Percentiles rank a stretch among this genome's conserved stretches.
These are phyloP conservation scores for Rhodamnia argentea DNA, from an alignment of 345 rosid genomes.

Conservation along the genomic window DNA sequence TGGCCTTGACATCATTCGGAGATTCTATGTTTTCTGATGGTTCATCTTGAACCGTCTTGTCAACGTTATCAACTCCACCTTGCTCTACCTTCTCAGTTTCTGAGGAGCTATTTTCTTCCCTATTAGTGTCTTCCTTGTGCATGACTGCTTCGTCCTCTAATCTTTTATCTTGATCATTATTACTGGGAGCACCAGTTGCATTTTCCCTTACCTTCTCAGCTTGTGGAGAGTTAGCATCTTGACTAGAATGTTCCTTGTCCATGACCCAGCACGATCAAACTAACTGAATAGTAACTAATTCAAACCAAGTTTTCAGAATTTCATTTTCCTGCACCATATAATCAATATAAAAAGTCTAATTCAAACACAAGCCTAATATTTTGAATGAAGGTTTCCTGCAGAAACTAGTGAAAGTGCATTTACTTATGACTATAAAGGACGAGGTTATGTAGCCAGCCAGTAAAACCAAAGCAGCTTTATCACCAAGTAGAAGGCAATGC, in stretches of 20 bases:
- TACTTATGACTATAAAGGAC: background rate
- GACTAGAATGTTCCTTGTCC: conserved; percentile 13
- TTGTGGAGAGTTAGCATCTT: conserved; percentile 5
- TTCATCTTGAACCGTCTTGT: background rate
- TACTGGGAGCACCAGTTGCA: background rate
- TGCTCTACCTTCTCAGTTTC: background rate
- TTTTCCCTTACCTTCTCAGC: conserved; percentile 15
- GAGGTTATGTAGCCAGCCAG: background rate
- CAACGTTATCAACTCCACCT: background rate
- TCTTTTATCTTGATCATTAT: background rate
- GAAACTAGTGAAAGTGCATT: background rate
- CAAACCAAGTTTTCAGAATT: conserved; percentile 1
- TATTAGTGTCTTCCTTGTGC: background rate
- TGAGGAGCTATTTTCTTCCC: background rate
- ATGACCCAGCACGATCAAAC: conserved; percentile 1
- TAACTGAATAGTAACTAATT: conserved; percentile 1
- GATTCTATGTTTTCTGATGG: background rate
- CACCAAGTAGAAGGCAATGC: background rate
- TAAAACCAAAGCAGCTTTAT: background rate
- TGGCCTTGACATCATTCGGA: background rate
- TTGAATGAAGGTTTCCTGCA: background rate
- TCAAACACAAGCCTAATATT: background rate
- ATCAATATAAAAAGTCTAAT: background rate
- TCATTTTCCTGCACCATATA: background rate
- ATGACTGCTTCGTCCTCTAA: background rate